Evolutionary conservation across 2,329 filamentous ascomycete genomes (phyloP).

Genomic region (Colletotrichum godetiae): DNA sequence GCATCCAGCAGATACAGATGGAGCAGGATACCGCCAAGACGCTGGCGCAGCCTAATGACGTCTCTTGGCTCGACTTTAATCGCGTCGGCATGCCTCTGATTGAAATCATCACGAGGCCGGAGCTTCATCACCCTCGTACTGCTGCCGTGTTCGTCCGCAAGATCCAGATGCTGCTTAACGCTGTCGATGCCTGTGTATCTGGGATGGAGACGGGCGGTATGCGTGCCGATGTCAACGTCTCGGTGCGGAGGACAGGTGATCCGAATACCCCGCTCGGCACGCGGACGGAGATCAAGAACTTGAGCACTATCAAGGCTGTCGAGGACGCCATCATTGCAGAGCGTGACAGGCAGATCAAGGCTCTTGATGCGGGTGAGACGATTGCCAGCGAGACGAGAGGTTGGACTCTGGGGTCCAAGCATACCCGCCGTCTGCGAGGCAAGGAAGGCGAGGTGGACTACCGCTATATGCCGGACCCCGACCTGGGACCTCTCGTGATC

Average conservation of each 20-base stretch:
- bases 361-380: slow-evolving; percentile 79
- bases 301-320: slow-evolving; percentile 93
- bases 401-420: slow-evolving; percentile 86
- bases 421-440: slow-evolving; percentile 84
- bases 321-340: slow-evolving; percentile 95
- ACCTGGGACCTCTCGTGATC: slow-evolving; percentile 84
- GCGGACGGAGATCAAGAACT: slow-evolving; percentile 96
- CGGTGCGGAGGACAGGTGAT: slow-evolving; percentile 73
- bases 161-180: slow-evolving; percentile 81
- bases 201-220: slow-evolving; percentile 96
- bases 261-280: slow-evolving; percentile 71
- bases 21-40: slow-evolving; percentile 99
- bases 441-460: slow-evolving; percentile 99
- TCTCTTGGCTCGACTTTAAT: slow-evolving; percentile 91
- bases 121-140: slow-evolving; percentile 87
- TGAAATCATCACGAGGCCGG: slow-evolving; percentile 92
- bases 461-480: slow-evolving; percentile 97
- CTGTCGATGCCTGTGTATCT: slow-evolving; percentile 85
- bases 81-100: slow-evolving; percentile 90
- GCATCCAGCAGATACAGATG: slow-evolving; percentile 94
- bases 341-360: slow-evolving; percentile 84
- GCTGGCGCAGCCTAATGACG: slow-evolving; percentile 77
- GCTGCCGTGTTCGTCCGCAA: slow-evolving; percentile 92
- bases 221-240: slow-evolving; percentile 95
- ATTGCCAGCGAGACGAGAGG: slow-evolving; percentile 91